These are phyloP conservation scores for Buxus sempervirens DNA, from an alignment of 164 flowering plant species.

Conservation along the genomic window DNA sequence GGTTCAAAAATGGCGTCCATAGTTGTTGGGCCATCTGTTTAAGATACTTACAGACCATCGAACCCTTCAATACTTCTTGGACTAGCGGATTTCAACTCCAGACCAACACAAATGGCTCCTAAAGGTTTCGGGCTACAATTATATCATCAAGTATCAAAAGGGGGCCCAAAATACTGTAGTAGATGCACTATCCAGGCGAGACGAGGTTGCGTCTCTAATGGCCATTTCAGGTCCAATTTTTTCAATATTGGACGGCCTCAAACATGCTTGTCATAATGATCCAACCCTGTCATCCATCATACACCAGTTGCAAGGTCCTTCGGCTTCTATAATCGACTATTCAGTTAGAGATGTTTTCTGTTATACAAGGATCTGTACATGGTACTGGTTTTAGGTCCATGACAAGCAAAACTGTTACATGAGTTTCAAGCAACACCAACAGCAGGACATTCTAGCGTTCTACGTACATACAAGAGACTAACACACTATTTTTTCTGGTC, in stretches of 20 bases:
- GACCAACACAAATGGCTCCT: neutral
- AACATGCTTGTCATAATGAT: too few relatives aligned
- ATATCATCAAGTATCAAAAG: neutral
- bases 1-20: neutral
- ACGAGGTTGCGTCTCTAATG: neutral
- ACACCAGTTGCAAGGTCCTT: too few relatives aligned
- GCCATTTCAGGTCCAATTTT: too few relatives aligned
- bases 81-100: neutral
- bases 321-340: too few relatives aligned
- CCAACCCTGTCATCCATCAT: too few relatives aligned
- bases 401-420: neutral
- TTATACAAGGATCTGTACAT: neutral
- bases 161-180: neutral
- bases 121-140: neutral
- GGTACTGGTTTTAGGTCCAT: neutral
- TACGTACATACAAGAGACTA: neutral
- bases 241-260: too few relatives aligned
- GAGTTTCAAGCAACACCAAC: neutral
- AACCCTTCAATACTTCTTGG: neutral
- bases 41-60: neutral
- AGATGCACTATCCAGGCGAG: neutral
- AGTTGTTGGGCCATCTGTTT: neutral
- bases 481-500: too few relatives aligned
- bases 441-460: neutral
- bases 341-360: too few relatives aligned